Evolutionary conservation across 768 basidiomycete species (phyloP).

Genomic region (Leccinum sublutescens): DNA sequence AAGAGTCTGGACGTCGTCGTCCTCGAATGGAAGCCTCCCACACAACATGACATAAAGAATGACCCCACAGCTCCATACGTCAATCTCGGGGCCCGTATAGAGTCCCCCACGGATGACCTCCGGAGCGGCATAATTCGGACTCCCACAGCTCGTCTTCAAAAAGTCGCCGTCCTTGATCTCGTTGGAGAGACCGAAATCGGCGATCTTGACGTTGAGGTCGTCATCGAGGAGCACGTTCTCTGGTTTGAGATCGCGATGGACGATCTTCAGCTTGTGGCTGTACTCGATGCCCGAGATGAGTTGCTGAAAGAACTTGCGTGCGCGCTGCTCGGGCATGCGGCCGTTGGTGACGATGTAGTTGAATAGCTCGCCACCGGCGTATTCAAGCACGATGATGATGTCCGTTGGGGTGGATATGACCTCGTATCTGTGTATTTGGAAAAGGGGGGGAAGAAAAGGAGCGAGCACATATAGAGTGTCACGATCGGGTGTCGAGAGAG

Average conservation of each 20-base stretch:
- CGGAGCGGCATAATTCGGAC: constrained; percentile 98
- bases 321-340: constrained; percentile 82
- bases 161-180: constrained; percentile 97
- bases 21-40: constrained; percentile 94
- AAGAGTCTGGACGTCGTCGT: constrained; percentile 88
- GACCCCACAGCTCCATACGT: constrained; percentile 99
- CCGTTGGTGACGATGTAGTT: constrained; percentile 97
- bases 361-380: constrained; percentile 94
- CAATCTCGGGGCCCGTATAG: constrained; percentile 97
- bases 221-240: constrained; percentile 91
- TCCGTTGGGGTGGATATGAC: constrained; percentile 92
- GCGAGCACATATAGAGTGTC: constrained; percentile 1
- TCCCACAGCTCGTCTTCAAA: constrained; percentile 95
- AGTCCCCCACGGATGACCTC: constrained; percentile 95
- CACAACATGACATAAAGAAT: constrained; percentile 98
- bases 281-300: constrained; percentile 98
- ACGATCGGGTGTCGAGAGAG: constrained; percentile 1
- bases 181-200: constrained; percentile 97
- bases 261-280: constrained; percentile 94
- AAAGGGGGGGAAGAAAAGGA: not conserved
- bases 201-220: constrained; percentile 91
- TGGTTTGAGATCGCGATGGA: constrained; percentile 97
- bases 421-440: constrained; percentile 54
- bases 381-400: constrained; percentile 98
- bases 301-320: constrained; percentile 96